Evolutionary conservation across 148 eudicot species (phyloP).

Genomic region (Chenopodium formosanum): DNA sequence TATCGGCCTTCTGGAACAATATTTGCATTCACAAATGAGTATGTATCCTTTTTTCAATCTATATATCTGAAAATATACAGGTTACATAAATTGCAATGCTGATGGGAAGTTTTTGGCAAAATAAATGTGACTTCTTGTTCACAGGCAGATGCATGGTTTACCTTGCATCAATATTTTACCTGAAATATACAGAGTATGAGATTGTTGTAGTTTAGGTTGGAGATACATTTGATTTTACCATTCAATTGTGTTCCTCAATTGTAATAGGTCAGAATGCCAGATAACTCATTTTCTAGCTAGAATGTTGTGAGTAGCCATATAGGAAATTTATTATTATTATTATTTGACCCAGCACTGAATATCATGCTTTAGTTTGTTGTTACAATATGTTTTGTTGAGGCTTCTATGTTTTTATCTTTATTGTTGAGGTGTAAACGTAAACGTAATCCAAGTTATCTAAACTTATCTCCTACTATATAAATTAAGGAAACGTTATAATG

Average conservation of each 20-base stretch:
- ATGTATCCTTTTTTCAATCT: constrained; percentile 32
- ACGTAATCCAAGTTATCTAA: neutral
- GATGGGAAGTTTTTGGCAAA: neutral
- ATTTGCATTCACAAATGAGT: constrained; percentile 96
- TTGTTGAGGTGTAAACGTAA: neutral
- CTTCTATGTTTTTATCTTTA: neutral
- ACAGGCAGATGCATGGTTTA: neutral
- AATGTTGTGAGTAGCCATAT: neutral
- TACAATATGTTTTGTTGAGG: neutral
- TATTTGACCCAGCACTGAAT: neutral
- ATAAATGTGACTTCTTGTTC: neutral
- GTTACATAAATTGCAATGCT: neutral
- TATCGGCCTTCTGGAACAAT: constrained; percentile 95
- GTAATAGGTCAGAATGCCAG: neutral
- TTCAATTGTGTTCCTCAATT: neutral
- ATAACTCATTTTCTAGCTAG: neutral
- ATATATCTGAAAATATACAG: constrained; percentile 6
- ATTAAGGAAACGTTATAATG: constrained; percentile 5
- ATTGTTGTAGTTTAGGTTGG: neutral
- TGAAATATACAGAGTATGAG: neutral
- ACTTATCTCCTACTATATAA: neutral
- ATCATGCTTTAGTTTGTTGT: neutral
- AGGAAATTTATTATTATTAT: neutral
- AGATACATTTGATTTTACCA: neutral
- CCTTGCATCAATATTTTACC: neutral